Percentiles rank a stretch among this genome's conserved stretches.
phyloP scores from a whole-genome alignment of 371 early-diverging fungal genomes.

The Mortierella sp. region DNA sequence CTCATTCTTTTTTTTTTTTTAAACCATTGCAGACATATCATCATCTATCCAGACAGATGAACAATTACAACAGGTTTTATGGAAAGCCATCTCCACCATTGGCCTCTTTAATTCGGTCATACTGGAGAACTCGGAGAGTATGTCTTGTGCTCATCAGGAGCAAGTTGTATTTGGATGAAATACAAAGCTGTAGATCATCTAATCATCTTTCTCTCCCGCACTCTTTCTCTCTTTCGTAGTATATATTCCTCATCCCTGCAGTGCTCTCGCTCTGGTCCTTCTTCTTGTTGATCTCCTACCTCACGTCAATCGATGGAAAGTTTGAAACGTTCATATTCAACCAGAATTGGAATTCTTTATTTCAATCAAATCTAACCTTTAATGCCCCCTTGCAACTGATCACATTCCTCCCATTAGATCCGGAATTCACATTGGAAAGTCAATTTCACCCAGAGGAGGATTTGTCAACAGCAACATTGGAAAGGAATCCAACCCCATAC shows the following conservation, averaged over 20 bases:
- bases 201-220: too few species aligned
- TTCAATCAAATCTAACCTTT: not conserved
- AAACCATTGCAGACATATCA: not conserved
- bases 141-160: not conserved
- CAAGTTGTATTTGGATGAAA: too few species aligned
- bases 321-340: not conserved
- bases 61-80: slow-evolving; percentile 16
- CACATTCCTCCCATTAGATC: slow-evolving; percentile 1
- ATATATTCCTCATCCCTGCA: slow-evolving; percentile 16
- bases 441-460: not conserved
- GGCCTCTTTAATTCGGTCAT: not conserved
- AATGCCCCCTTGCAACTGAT: not conserved
- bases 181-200: too few species aligned
- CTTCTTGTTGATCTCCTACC: not conserved
- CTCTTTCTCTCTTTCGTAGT: not conserved
- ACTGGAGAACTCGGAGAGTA: slow-evolving; percentile 30
- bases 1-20: not conserved
- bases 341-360: not conserved
- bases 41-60: not conserved
- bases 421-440: slow-evolving; percentile 16
- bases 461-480: slow-evolving; percentile 2
- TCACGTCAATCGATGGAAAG: slow-evolving; percentile 15
- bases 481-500: slow-evolving; percentile 14
- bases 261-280: slow-evolving; percentile 9
- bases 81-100: slow-evolving; percentile 2